These are phyloP conservation scores for Laburnicola sp. DNA, from an alignment of 2,329 filamentous ascomycete genomes.

Conservation along the genomic window DNA sequence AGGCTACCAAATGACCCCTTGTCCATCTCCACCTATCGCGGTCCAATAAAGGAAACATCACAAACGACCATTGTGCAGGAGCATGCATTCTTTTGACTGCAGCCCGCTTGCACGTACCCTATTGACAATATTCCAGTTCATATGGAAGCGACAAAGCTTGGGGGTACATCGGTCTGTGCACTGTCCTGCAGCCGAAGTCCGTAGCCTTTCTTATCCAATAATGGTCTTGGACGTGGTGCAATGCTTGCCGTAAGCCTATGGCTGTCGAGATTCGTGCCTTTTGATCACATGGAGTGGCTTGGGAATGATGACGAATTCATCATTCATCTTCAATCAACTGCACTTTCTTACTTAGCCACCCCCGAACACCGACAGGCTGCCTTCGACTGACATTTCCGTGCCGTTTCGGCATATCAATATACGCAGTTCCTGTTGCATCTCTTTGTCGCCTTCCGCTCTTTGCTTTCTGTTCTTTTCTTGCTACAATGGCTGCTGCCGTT, in stretches of 20 bases:
- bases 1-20: neutral
- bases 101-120: too few relatives aligned
- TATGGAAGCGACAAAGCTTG: too few relatives aligned
- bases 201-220: neutral
- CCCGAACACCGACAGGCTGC: neutral
- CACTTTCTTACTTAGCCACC: neutral
- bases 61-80: too few relatives aligned
- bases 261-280: neutral
- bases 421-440: neutral
- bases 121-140: too few relatives aligned
- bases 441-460: neutral
- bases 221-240: neutral
- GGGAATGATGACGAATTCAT: neutral
- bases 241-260: neutral
- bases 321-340: neutral
- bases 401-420: neutral
- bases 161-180: too few relatives aligned
- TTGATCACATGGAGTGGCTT: neutral
- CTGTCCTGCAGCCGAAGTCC: neutral
- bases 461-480: slow-evolving; percentile 2
- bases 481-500: slow-evolving; percentile 25
- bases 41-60: too few relatives aligned
- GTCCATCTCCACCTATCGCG: too few relatives aligned
- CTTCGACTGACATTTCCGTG: neutral
- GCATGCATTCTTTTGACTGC: too few relatives aligned